These are phyloP conservation scores for Prunus yedoensis DNA, from an alignment of 331 rosid genomes.

Conservation along the genomic window DNA sequence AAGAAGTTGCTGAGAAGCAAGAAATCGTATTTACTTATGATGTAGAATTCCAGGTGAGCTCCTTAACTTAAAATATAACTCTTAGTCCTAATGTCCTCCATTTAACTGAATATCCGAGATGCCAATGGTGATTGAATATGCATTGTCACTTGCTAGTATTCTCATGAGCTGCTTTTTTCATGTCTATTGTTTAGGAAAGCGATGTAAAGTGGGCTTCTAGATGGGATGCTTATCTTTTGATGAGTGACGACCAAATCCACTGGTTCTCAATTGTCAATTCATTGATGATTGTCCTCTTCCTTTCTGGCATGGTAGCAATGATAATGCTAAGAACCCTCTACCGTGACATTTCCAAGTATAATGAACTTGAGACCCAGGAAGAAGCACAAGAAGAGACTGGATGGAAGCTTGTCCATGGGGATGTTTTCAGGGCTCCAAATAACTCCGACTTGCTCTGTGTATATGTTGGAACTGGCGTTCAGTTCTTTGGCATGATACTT, in stretches of 20 bases:
- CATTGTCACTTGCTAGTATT: not conserved
- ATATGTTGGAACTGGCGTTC: conserved; percentile 97
- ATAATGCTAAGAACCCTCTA: conserved; percentile 94
- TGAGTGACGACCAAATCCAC: conserved; percentile 97
- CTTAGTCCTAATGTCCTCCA: not conserved
- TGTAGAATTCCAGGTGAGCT: conserved; percentile 82
- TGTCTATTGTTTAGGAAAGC: conserved; percentile 60
- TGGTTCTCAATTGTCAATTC: conserved; percentile 98
- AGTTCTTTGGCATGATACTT: conserved; percentile 83
- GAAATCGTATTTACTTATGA: conserved; percentile 88
- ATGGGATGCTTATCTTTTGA: conserved; percentile 97
- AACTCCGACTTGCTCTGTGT: conserved; percentile 81
- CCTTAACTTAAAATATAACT: not conserved
- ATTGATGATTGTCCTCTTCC: conserved; percentile 97
- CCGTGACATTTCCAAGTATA: conserved; percentile 96
- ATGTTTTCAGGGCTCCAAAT: conserved; percentile 91
- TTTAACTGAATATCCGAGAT: not conserved
- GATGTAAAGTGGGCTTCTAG: conserved; percentile 99
- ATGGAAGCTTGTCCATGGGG: conserved; percentile 99
- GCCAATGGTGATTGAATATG: not conserved
- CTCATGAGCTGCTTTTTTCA: conserved; percentile 5
- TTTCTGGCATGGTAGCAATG: conserved; percentile 99
- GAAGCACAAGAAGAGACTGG: conserved; percentile 99
- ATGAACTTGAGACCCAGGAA: conserved; percentile 97
- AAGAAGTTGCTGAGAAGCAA: conserved; percentile 81